phyloP scores from a whole-genome alignment of 2,329 filamentous ascomycete genomes.

The Nemania diffusa region DNA sequence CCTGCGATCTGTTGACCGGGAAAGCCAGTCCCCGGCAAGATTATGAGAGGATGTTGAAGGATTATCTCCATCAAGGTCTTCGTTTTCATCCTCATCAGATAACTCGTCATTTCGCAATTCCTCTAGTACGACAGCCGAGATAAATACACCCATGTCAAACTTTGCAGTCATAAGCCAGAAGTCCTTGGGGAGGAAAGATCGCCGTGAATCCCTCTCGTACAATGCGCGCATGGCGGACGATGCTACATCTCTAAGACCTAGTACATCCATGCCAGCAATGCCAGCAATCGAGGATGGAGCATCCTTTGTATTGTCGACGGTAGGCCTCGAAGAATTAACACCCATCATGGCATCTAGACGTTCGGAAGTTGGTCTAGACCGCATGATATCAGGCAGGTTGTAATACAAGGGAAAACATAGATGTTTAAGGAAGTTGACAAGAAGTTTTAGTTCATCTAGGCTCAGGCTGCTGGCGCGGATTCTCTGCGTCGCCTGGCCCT shows the following conservation, averaged over 20 bases:
- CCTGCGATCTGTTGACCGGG: constrained; percentile 71
- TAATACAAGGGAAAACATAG: constrained; percentile 90
- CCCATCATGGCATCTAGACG: constrained; percentile 41
- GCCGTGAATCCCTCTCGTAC: constrained; percentile 91
- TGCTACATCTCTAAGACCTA: constrained; percentile 81
- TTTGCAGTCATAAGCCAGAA: constrained; percentile 94
- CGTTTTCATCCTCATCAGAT: constrained; percentile 69
- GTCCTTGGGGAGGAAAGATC: constrained; percentile 81
- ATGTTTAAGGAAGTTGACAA: constrained; percentile 89
- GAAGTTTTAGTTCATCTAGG: constrained; percentile 74
- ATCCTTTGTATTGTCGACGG: constrained; percentile 25
- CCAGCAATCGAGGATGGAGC: constrained; percentile 49
- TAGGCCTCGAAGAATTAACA: constrained; percentile 27
- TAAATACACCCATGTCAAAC: constrained; percentile 90
- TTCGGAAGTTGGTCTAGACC: constrained; percentile 41
- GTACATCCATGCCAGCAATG: constrained; percentile 77
- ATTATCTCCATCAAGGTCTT: constrained; percentile 49
- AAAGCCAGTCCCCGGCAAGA: constrained; percentile 66
- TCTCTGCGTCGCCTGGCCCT: constrained; percentile 56
- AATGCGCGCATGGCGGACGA: constrained; percentile 86
- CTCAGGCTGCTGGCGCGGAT: constrained; percentile 74
- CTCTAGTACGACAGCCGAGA: constrained; percentile 85
- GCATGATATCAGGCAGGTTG: constrained; percentile 72
- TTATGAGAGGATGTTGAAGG: constrained; percentile 45
- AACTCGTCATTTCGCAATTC: constrained; percentile 81